Evolutionary conservation across 345 rosid species (phyloP).

Genomic region (Carallia pectinifolia): DNA sequence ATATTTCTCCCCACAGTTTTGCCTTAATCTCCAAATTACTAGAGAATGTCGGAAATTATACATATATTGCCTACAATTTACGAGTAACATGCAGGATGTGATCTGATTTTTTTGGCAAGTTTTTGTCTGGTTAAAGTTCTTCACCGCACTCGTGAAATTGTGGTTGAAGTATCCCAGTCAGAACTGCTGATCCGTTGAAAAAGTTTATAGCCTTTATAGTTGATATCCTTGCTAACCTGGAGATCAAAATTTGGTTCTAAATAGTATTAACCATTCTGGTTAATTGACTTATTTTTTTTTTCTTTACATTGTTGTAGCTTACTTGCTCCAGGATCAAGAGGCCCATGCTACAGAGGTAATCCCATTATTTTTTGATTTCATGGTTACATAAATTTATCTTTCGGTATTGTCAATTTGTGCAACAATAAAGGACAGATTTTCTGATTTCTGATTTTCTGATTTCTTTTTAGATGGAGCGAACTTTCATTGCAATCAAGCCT

Average conservation of each 20-base stretch:
- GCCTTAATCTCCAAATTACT: no score
- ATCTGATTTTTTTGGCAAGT: no score
- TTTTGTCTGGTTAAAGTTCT: no score
- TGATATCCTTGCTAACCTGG: no score
- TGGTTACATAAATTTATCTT: conserved; percentile 1
- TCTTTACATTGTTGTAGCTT: conserved; percentile 44
- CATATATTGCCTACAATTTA: no score
- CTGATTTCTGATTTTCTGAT: not conserved
- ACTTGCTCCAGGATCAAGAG: conserved; percentile 86
- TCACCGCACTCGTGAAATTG: no score
- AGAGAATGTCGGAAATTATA: no score
- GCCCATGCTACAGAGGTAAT: conserved; percentile 88
- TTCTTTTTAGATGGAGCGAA: conserved; percentile 66
- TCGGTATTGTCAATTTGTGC: not conserved
- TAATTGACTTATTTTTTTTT: conserved; percentile 4
- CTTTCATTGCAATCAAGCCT: conserved; percentile 98
- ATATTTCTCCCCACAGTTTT: conserved; percentile 11
- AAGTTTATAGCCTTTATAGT: no score
- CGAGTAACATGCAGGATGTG: no score
- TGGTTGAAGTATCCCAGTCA: no score
- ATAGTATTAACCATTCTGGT: not conserved
- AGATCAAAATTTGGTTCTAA: no score
- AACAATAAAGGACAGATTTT: not conserved
- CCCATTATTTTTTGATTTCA: not conserved
- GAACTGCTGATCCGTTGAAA: no score